These are phyloP conservation scores for Carpinus fangiana DNA, from an alignment of 306 rosid genomes.

Conservation along the genomic window DNA sequence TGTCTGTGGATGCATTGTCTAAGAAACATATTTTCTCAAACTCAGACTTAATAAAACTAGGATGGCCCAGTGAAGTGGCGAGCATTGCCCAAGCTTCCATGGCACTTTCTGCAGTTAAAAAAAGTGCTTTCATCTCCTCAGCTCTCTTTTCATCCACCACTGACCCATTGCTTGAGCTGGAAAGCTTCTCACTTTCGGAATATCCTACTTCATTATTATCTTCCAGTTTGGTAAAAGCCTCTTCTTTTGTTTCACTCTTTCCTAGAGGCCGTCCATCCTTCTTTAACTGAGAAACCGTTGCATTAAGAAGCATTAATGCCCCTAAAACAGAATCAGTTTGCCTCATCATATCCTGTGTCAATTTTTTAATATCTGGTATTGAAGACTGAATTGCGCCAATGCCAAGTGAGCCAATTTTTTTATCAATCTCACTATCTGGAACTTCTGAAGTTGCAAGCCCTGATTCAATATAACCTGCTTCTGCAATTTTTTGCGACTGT, in stretches of 20 bases:
- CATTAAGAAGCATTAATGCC: constrained; percentile 81
- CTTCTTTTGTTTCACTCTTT: constrained; percentile 43
- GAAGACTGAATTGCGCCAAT: constrained; percentile 58
- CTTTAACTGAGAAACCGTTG: constrained; percentile 70
- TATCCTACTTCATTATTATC: constrained; percentile 30
- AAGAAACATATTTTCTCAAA: constrained; percentile 91
- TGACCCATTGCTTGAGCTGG: constrained; percentile 39
- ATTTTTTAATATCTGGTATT: constrained; percentile 76
- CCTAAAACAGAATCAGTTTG: constrained; percentile 96
- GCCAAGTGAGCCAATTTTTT: constrained; percentile 45
- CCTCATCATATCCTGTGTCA: constrained; percentile 63
- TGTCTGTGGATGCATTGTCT: constrained; percentile 79
- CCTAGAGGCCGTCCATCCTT: constrained; percentile 46
- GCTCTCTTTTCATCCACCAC: constrained; percentile 60
- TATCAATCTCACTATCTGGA: constrained; percentile 35
- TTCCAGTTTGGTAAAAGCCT: constrained; percentile 35
- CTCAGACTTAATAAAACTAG: constrained; percentile 92
- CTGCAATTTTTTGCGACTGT: constrained; percentile 76
- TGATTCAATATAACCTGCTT: constrained; percentile 67
- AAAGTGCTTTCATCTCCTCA: constrained; percentile 83
- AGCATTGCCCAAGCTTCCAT: constrained; percentile 99
- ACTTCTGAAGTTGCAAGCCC: constrained; percentile 84
- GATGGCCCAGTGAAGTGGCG: constrained; percentile 87
- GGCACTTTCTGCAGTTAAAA: constrained; percentile 92
- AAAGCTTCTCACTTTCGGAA: constrained; percentile 37